Evolutionary conservation across 495 filamentous ascomycete genomes (phyloP).

Genomic region (Talaromyces adpressus): DNA sequence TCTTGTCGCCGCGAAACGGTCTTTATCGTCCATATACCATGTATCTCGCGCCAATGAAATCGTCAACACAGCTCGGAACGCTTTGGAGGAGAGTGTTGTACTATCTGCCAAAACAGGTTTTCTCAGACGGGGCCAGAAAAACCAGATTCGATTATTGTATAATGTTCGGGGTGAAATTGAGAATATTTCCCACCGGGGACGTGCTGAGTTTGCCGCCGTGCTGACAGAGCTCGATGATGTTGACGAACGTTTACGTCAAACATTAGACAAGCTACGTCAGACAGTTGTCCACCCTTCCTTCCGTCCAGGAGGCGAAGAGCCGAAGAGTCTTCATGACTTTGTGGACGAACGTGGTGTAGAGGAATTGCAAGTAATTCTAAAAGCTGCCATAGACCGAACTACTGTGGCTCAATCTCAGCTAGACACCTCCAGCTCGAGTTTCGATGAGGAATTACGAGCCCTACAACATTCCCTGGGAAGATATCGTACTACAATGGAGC

Average conservation of each 20-base stretch:
- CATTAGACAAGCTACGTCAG: conserved; percentile 59
- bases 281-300: conserved; percentile 71
- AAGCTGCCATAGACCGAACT: conserved; percentile 55
- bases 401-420: conserved; percentile 49
- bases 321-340: conserved; percentile 78
- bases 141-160: conserved; percentile 63
- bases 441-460: conserved; percentile 52
- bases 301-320: conserved; percentile 57
- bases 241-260: conserved; percentile 62
- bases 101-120: conserved; percentile 72
- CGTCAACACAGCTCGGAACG: conserved; percentile 63
- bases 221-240: conserved; percentile 68
- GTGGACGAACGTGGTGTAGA: conserved; percentile 77
- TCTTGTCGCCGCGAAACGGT: conserved; percentile 83
- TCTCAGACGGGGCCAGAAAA: conserved; percentile 61
- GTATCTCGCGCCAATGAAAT: conserved; percentile 87
- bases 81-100: conserved; percentile 74
- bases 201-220: conserved; percentile 53
- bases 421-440: conserved; percentile 36
- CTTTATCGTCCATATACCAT: conserved; percentile 76
- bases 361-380: conserved; percentile 56
- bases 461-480: conserved; percentile 52
- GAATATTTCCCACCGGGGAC: conserved; percentile 42
- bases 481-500: conserved; percentile 31
- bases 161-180: conserved; percentile 58